Percentiles rank a stretch among this genome's conserved stretches.
Evolutionary conservation across 2,329 filamentous ascomycete genomes (phyloP).

Genomic region (Colletotrichum falcatum): DNA sequence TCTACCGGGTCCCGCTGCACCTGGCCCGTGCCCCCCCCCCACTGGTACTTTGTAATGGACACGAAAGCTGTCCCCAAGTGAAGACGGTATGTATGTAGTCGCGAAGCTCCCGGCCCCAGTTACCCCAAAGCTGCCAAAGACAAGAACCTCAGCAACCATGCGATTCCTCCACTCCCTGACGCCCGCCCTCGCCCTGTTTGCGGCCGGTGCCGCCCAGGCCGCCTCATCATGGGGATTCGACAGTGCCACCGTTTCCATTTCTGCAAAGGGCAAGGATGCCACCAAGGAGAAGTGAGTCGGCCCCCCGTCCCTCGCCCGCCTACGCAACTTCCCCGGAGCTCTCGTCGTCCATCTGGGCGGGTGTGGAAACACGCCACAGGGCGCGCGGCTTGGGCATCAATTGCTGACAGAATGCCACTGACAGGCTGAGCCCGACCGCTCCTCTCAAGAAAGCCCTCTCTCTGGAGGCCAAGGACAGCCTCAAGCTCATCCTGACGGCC

Average conservation of each 20-base stretch:
- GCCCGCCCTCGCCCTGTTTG: slow-evolving; percentile 59
- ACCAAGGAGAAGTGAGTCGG: slow-evolving; percentile 74
- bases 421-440: slow-evolving; percentile 69
- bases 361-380: slow-evolving; percentile 41
- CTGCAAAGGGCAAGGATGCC: slow-evolving; percentile 72
- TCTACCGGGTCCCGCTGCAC: not conserved
- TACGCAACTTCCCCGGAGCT: slow-evolving; percentile 40
- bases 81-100: slow-evolving; percentile 20
- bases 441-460: slow-evolving; percentile 73
- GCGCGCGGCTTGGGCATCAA: not conserved
- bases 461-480: slow-evolving; percentile 75
- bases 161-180: slow-evolving; percentile 55
- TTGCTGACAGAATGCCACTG: slow-evolving; percentile 17
- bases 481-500: slow-evolving; percentile 86
- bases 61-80: slow-evolving; percentile 44
- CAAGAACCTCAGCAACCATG: slow-evolving; percentile 50
- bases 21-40: slow-evolving; percentile 31
- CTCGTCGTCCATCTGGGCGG: slow-evolving; percentile 1
- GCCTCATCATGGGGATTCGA: slow-evolving; percentile 78
- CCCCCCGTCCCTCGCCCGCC: slow-evolving; percentile 12
- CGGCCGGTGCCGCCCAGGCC: slow-evolving; percentile 63
- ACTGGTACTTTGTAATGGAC: slow-evolving; percentile 38
- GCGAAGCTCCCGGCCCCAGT: slow-evolving; percentile 38
- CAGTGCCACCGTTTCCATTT: slow-evolving; percentile 76
- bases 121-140: slow-evolving; percentile 40